Evolutionary conservation across 768 basidiomycete species (phyloP).

Genomic region (Chiua virens): DNA sequence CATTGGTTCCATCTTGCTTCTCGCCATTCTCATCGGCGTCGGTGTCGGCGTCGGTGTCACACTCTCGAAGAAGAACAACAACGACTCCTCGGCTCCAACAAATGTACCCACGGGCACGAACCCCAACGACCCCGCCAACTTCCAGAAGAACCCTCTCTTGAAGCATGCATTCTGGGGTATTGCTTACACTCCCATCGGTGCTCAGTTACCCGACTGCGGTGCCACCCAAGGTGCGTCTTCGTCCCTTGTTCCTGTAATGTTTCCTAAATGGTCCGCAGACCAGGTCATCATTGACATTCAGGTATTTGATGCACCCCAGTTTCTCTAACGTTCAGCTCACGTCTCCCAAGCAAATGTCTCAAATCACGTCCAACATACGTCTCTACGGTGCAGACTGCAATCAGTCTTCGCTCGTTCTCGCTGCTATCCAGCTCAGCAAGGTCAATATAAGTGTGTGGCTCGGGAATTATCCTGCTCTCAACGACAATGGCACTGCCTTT

Average conservation of each 20-base stretch:
- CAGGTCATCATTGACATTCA: conserved; percentile 72
- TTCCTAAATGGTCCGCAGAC: conserved; percentile 27
- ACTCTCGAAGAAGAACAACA: conserved; percentile 54
- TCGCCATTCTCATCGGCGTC: conserved; percentile 53
- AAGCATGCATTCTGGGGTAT: conserved; percentile 81
- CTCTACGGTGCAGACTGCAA: conserved; percentile 90
- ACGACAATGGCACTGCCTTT: conserved; percentile 71
- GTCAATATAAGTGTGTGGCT: conserved; percentile 81
- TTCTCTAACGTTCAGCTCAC: conserved; percentile 7
- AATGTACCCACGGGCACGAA: conserved; percentile 32
- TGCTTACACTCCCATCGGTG: conserved; percentile 80
- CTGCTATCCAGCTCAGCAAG: conserved; percentile 89
- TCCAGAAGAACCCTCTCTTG: conserved; percentile 65
- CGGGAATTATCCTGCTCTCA: conserved; percentile 64
- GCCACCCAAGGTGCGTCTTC: conserved; percentile 40
- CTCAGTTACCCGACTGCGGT: conserved; percentile 71
- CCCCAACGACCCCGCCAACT: conserved; percentile 74
- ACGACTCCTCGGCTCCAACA: conserved; percentile 11
- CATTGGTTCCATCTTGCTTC: conserved; percentile 45
- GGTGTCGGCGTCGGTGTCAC: conserved; percentile 66
- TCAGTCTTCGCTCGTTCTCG: conserved; percentile 76
- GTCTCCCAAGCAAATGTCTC: conserved; percentile 65
- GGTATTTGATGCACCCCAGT: conserved; percentile 36
- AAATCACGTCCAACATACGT: conserved; percentile 78
- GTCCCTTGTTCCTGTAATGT: background rate